Percentiles rank a stretch among this genome's conserved stretches.
These are phyloP conservation scores for Apiotrichum montevideense DNA, from an alignment of 1,284 basidiomycete genomes.

Conservation along the genomic window DNA sequence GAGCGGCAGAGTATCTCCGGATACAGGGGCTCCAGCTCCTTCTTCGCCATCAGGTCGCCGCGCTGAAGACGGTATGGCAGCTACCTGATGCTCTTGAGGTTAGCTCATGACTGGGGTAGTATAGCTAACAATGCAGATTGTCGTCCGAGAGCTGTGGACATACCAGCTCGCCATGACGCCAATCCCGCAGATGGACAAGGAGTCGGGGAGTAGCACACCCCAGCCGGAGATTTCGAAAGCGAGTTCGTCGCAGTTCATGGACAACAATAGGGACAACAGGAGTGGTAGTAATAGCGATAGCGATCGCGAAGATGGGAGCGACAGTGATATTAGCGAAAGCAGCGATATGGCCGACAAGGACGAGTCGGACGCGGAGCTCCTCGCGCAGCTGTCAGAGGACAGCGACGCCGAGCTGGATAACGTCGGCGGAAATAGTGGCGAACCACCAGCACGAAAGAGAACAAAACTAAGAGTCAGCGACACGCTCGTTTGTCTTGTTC, in stretches of 20 bases:
- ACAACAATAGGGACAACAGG: conserved; percentile 13
- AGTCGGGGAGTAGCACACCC: too few relatives aligned
- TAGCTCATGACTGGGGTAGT: conserved; percentile 15
- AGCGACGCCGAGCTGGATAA: conserved; percentile 5
- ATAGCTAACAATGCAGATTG: conserved; percentile 49
- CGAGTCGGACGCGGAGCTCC: conserved; percentile 28
- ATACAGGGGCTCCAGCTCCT: conserved; percentile 75
- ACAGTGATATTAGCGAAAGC: conserved; percentile 6
- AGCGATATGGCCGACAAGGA: not conserved
- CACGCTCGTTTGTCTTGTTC: conserved; percentile 50
- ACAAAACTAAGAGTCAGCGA: conserved; percentile 20
- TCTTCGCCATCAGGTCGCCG: conserved; percentile 64
- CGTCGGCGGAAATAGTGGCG: not conserved
- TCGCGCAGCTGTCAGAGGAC: conserved; percentile 19
- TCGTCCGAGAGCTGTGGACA: conserved; percentile 76
- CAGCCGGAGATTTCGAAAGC: not conserved
- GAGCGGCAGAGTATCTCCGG: conserved; percentile 65
- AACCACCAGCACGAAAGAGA: not conserved
- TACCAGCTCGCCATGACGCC: conserved; percentile 54
- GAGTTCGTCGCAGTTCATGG: not conserved
- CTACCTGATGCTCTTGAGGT: conserved; percentile 77
- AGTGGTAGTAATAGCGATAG: conserved; percentile 18
- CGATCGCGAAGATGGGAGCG: conserved; percentile 39
- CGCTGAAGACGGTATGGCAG: conserved; percentile 60
- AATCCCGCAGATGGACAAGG: too few relatives aligned